Conservation (phyloP, 805 yeast genomes). For the Starmerella sp. region DNA sequence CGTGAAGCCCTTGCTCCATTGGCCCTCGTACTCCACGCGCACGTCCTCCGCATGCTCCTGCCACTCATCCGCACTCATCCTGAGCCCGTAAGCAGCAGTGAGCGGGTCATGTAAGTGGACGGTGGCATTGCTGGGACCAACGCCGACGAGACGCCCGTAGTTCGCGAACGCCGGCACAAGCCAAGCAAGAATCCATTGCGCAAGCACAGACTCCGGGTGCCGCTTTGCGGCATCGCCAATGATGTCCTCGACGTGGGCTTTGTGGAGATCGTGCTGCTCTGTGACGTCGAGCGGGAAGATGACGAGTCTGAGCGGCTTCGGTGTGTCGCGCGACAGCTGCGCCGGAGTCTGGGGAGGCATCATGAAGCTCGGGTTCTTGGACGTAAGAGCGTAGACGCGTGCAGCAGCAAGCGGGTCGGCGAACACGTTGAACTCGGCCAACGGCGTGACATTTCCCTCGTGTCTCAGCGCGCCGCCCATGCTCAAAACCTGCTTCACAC, state of each 20-base stretch:
- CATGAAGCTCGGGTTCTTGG: conserved; percentile 24
- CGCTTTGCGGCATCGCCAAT: conserved; percentile 13
- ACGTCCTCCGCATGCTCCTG: conserved; percentile 25
- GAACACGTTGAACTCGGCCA: conserved; percentile 34
- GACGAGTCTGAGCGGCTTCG: conserved; percentile 26
- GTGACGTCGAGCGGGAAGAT: conserved; percentile 34
- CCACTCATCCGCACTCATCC: conserved; percentile 16
- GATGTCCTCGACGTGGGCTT: conserved; percentile 17
- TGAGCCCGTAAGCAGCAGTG: conserved; percentile 30
- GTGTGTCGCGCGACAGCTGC: conserved; percentile 1
- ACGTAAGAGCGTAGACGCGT: conserved; percentile 29
- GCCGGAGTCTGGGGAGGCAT: conserved; percentile 25
- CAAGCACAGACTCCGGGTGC: conserved; percentile 25
- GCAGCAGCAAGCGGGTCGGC: conserved; percentile 36
- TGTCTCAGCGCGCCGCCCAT: conserved; percentile 33
- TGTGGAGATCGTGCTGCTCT: conserved; percentile 24
- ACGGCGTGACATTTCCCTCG: conserved; percentile 34
- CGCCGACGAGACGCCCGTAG: conserved; percentile 20
- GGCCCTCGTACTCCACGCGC: conserved; percentile 33
- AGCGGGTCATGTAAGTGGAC: conserved; percentile 33
- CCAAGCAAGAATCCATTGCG: conserved; percentile 31
- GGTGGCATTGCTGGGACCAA: conserved; percentile 19
- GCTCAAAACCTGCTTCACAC: conserved; percentile 29
- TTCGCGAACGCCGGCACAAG: conserved; percentile 21
- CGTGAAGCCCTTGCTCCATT: conserved; percentile 32